Conservation (phyloP, 805 yeast genomes). For the Candida ovalis region DNA sequence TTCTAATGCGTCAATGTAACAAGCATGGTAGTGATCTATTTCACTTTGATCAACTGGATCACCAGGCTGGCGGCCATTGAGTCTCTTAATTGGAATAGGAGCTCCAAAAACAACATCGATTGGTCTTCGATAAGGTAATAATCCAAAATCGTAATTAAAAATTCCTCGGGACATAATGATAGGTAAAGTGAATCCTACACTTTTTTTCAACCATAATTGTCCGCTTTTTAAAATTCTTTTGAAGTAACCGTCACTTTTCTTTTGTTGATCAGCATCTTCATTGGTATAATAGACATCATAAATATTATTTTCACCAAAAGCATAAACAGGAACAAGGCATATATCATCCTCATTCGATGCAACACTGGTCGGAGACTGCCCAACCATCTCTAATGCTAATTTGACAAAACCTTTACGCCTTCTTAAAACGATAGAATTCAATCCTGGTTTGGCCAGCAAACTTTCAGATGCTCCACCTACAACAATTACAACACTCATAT, state of each 20-base stretch:
- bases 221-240: conserved; percentile 43
- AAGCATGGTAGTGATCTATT: conserved; percentile 65
- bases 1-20: conserved; percentile 62
- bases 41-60: conserved; percentile 37
- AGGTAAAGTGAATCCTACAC: conserved; percentile 82
- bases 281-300: conserved; percentile 39
- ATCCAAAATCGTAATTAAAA: conserved; percentile 88
- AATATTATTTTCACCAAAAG: conserved; percentile 81
- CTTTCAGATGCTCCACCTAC: conserved; percentile 97
- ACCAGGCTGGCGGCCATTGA: conserved; percentile 20
- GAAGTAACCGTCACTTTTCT: conserved; percentile 24
- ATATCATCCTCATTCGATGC: conserved; percentile 50
- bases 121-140: conserved; percentile 80
- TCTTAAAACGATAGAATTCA: conserved; percentile 65
- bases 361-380: conserved; percentile 12
- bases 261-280: conserved; percentile 6
- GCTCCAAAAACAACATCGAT: conserved; percentile 72
- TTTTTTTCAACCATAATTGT: conserved; percentile 70
- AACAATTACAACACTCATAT: conserved; percentile 81
- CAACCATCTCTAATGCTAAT: conserved; percentile 63
- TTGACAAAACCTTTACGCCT: conserved; percentile 87
- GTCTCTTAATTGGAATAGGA: conserved; percentile 43
- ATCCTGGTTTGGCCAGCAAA: conserved; percentile 58
- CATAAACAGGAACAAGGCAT: conserved; percentile 79
- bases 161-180: conserved; percentile 89